Percentiles rank a stretch among this genome's conserved stretches.
These are phyloP conservation scores for Fraxinus platypoda DNA, from an alignment of 305 asterid genomes.

Conservation along the genomic window DNA sequence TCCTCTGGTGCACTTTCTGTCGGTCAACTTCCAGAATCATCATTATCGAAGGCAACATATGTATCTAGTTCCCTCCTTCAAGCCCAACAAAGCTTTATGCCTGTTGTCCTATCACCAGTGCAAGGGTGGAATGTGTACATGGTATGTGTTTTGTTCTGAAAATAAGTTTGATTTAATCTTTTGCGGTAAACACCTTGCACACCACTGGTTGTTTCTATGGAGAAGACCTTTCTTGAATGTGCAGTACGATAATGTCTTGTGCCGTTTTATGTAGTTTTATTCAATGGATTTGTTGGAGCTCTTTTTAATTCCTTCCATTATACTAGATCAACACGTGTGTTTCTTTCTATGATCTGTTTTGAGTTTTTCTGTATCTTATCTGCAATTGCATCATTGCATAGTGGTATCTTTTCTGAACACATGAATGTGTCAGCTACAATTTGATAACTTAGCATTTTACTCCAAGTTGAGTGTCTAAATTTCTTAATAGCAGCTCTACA, in stretches of 20 bases:
- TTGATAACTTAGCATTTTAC: not conserved
- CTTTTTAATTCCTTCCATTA: not conserved
- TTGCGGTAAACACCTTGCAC: not conserved
- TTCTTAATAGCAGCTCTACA: not conserved
- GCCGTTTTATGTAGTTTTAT: not conserved
- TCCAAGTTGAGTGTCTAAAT: not conserved
- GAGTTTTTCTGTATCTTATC: not conserved
- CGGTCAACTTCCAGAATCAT: conserved; percentile 41
- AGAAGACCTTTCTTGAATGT: not conserved
- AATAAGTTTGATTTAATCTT: not conserved
- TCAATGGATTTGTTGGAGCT: not conserved
- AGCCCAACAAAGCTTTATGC: conserved; percentile 53
- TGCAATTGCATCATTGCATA: not conserved
- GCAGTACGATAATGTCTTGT: not conserved
- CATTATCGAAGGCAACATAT: conserved; percentile 44
- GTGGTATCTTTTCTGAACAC: not conserved
- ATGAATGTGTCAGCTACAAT: not conserved
- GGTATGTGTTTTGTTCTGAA: conserved; percentile 35
- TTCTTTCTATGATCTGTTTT: not conserved
- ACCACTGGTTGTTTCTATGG: conserved; percentile 7
- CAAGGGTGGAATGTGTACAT: conserved; percentile 57
- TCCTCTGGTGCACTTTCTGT: conserved; percentile 33
- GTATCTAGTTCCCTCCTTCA: conserved; percentile 40
- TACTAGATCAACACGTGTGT: not conserved
- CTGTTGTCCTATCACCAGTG: conserved; percentile 42